These are phyloP conservation scores for Cenchrus americanus DNA, from an alignment of 176 grass and related monocot species.

Conservation along the genomic window DNA sequence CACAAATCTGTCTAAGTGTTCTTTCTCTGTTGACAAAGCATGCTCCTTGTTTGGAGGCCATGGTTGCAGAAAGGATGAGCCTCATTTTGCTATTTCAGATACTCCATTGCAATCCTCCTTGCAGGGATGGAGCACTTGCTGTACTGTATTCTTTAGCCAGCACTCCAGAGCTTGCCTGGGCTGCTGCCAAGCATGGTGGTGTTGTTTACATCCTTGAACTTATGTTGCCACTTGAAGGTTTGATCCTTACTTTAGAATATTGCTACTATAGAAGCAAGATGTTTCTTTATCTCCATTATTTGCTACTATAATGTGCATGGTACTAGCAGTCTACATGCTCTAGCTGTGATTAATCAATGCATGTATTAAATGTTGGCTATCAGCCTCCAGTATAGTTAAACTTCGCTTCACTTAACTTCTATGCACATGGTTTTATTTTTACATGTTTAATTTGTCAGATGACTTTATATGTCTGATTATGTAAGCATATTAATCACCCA, in stretches of 20 bases:
- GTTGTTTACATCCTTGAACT: constrained; percentile 99
- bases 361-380: background rate
- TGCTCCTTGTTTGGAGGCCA: constrained; percentile 95
- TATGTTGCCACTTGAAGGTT: constrained; percentile 91
- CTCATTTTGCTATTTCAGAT: constrained; percentile 95
- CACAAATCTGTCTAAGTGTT: constrained; percentile 85
- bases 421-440: constrained; percentile 5
- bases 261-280: background rate
- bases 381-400: constrained; percentile 5
- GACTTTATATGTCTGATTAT: constrained; percentile 24
- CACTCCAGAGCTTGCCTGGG: constrained; percentile 94
- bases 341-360: constrained; percentile 13
- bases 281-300: constrained; percentile 11
- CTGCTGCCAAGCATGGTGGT: constrained; percentile 96
- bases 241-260: constrained; percentile 2
- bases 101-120: constrained; percentile 80
- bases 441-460: constrained; percentile 17
- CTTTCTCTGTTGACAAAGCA: constrained; percentile 94
- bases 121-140: constrained; percentile 84
- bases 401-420: constrained; percentile 9
- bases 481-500: constrained; percentile 36
- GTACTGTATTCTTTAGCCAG: constrained; percentile 96
- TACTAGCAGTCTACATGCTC: constrained; percentile 4
- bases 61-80: constrained; percentile 95
- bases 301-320: constrained; percentile 2